Base-by-base conservation (phyloP, 441 rosid genomes). In the Populus hybrid region DNA sequence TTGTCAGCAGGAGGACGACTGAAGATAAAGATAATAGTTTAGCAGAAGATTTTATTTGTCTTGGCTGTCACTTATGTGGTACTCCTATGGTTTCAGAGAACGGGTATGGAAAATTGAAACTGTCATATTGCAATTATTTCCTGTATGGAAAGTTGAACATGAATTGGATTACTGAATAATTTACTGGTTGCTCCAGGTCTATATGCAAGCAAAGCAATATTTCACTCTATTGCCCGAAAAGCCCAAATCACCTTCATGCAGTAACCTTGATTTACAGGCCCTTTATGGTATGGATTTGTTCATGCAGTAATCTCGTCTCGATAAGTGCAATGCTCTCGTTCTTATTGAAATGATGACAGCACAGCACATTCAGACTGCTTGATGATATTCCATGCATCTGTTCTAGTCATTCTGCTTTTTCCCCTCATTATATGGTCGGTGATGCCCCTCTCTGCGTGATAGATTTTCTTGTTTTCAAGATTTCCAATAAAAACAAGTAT, bases 31-130 rank as follows among this genome's bases (percentile, higher is more conserved):
- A 72, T 69, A 38, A 59, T 26, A 64, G 72, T 72, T 70, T 89
- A 66, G 87, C 67, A 1, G 89, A 86, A 72, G 92, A 90, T 81
- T 79, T 90, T 76, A 83, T 87, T 53, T 87, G 90, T 77, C 76
- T 81, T 46, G 90, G 92, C 68, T 89, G 90, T 77, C 87, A 77
- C 66, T 77, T 77, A 21, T 89, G 92, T 75, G 90, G 90, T 78
- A 78, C 79, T 26, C 89, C 90, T 73, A 75, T 88, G 81, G 78
- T 84, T 74, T 71, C 76, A 73, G 82, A 81, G 16, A 59, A 77
- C 28, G 66, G 83, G 88, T 85, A 82, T 38, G 83, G 65, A 78
- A 65, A 71, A 78, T 30, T 59, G 2, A 69, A 77, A 64, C 69
- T 75, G 69, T 8, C 74, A 59, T 24, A 9, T 34, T 66, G 21